These are phyloP conservation scores for Colletotrichum liriopes DNA, from an alignment of 2,329 filamentous ascomycete genomes.

Conservation along the genomic window DNA sequence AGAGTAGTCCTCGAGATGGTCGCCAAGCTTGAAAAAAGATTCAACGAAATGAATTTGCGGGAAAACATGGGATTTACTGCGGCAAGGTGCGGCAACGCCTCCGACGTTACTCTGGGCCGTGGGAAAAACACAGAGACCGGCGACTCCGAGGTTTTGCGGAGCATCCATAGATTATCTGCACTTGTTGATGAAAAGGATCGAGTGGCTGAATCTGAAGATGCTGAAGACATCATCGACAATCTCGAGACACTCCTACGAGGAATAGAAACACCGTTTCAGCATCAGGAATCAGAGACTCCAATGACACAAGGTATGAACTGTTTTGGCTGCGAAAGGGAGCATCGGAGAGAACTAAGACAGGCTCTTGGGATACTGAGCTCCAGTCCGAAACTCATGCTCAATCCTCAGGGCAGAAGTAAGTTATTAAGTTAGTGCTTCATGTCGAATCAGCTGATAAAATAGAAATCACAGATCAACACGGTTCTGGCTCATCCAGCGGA, in stretches of 20 bases:
- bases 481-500: neutral
- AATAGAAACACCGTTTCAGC: neutral
- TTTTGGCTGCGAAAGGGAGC: neutral
- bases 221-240: slow-evolving; percentile 9
- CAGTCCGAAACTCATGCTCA: neutral
- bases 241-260: neutral
- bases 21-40: neutral
- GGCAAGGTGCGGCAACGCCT: neutral
- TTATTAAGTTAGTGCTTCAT: no score
- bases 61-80: neutral
- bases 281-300: neutral
- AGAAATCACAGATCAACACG: neutral
- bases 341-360: neutral
- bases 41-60: neutral
- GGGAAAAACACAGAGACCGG: neutral
- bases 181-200: neutral
- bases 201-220: neutral
- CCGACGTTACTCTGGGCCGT: neutral
- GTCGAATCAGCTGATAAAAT: neutral
- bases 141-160: neutral
- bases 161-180: neutral
- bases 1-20: neutral
- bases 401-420: neutral
- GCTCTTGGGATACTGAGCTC: neutral
- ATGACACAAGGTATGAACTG: no score